phyloP scores from a whole-genome alignment of 1,139 yeast species.

The Lodderomyces pseudojiufengensis region DNA sequence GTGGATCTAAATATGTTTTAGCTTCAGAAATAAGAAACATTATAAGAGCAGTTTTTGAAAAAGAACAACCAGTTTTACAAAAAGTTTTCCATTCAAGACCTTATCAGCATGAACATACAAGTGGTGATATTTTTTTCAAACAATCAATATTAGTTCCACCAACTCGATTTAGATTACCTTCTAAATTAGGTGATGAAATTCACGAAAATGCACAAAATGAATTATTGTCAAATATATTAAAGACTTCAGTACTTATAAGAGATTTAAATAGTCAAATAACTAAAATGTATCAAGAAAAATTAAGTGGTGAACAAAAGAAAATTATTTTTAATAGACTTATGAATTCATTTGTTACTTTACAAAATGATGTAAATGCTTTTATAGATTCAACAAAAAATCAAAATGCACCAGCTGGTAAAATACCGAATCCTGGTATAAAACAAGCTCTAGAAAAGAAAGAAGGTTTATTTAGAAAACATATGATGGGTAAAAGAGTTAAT shows the following conservation, averaged over 20 bases:
- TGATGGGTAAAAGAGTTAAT: conserved; percentile 99
- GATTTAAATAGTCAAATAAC: conserved; percentile 82
- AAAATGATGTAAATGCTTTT: conserved; percentile 91
- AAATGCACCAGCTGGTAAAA: conserved; percentile 59
- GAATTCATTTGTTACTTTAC: conserved; percentile 92
- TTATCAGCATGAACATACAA: conserved; percentile 41
- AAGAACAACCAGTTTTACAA: conserved; percentile 62
- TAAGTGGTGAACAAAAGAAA: conserved; percentile 61
- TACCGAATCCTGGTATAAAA: conserved; percentile 90
- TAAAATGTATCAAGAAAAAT: conserved; percentile 56
- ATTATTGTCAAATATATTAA: conserved; percentile 71
- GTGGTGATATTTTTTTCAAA: conserved; percentile 88
- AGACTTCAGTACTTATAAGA: conserved; percentile 76
- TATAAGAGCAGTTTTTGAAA: conserved; percentile 66
- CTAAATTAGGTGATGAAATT: conserved; percentile 94
- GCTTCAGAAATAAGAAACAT: conserved; percentile 84
- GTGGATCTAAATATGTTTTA: conserved; percentile 79
- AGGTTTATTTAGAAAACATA: conserved; percentile 95
- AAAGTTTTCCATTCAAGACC: conserved; percentile 80
- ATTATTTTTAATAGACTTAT: conserved; percentile 81
- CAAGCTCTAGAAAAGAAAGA: conserved; percentile 98
- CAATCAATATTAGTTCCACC: conserved; percentile 91
- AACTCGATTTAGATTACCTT: conserved; percentile 92
- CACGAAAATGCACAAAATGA: conserved; percentile 96
- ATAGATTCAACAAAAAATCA: conserved; percentile 91